Evolutionary conservation across 2,329 filamentous ascomycete genomes (phyloP).

Genomic region (Fusarium nematophilum): DNA sequence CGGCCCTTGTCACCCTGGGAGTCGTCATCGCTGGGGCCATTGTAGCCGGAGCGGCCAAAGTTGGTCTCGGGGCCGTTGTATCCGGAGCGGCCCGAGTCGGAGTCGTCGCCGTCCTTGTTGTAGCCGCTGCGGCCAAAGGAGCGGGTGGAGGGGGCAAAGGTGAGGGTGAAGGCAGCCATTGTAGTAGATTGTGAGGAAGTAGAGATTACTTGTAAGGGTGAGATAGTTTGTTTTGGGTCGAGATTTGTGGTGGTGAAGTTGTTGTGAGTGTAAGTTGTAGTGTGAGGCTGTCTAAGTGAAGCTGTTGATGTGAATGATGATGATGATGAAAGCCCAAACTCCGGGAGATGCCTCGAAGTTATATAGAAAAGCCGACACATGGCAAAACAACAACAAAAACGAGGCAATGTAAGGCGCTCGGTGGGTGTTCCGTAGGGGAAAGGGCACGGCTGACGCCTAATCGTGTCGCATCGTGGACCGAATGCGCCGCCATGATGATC

Average conservation of each 20-base stretch:
- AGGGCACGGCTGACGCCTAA: constrained; percentile 36
- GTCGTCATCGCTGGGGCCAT: constrained; percentile 46
- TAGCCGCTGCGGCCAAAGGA: constrained; percentile 40
- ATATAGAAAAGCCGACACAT: constrained; percentile 38
- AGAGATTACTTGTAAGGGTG: background rate
- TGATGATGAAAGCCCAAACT: constrained; percentile 16
- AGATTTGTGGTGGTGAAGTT: constrained; percentile 1
- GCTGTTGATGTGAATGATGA: constrained; percentile 21
- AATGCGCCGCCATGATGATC: constrained; percentile 25
- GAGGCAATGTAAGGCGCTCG: constrained; percentile 20
- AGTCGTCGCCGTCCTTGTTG: constrained; percentile 44
- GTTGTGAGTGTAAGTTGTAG: constrained; percentile 6
- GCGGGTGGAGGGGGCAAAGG: constrained; percentile 39
- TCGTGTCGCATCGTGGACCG: constrained; percentile 9
- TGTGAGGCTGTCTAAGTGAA: constrained; percentile 20
- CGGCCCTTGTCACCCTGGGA: constrained; percentile 53
- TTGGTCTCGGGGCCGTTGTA: constrained; percentile 56
- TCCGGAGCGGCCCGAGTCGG: constrained; percentile 53
- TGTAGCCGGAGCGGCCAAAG: constrained; percentile 57
- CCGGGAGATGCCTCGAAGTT: constrained; percentile 21
- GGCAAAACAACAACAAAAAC: background rate
- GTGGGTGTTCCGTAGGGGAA: constrained; percentile 11
- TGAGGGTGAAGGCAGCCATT: constrained; percentile 48
- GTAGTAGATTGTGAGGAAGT: constrained; percentile 10
- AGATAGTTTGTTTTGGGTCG: constrained; percentile 1